A percentile compares a stretch with the other conserved stretches of the same genome.
phyloP scores from a whole-genome alignment of 306 rosid genomes.

The Boehmeria nivea region DNA sequence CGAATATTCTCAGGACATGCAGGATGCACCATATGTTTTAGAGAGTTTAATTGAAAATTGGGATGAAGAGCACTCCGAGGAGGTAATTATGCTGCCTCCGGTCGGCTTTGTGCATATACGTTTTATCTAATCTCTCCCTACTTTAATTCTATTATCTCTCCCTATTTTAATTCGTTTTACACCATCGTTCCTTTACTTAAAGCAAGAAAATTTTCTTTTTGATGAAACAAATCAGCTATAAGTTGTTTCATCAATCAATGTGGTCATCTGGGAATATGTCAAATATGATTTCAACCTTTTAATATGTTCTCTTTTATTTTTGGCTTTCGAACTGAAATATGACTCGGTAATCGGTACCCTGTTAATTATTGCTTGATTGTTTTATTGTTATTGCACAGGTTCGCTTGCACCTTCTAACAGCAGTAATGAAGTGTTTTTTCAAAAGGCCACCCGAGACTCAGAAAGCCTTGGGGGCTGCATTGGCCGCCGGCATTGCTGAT shows the following conservation, averaged over 20 bases:
- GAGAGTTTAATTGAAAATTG: conserved; percentile 86
- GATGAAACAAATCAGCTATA: too few species aligned
- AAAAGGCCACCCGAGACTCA: conserved; percentile 97
- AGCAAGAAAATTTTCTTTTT: too few species aligned
- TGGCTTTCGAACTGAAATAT: background rate
- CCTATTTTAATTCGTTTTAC: too few species aligned
- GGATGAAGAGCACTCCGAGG: conserved; percentile 95
- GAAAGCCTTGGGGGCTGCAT: conserved; percentile 85
- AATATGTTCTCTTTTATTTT: background rate
- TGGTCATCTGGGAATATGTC: too few species aligned
- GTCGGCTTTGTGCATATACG: too few species aligned
- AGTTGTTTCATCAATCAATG: too few species aligned
- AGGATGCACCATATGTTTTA: conserved; percentile 86
- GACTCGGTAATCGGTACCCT: background rate
- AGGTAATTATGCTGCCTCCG: conserved; percentile 38
- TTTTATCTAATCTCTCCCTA: background rate
- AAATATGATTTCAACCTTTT: background rate
- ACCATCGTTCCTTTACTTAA: too few species aligned
- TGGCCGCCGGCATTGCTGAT: conserved; percentile 94
- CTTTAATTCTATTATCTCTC: background rate
- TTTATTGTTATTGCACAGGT: conserved; percentile 53
- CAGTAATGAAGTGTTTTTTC: conserved; percentile 97
- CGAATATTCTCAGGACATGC: conserved; percentile 96
- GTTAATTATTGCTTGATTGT: conserved; percentile 7
- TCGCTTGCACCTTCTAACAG: conserved; percentile 95